Base-by-base conservation (phyloP, 345 rosid genomes). In the Gossypium arboreum region DNA sequence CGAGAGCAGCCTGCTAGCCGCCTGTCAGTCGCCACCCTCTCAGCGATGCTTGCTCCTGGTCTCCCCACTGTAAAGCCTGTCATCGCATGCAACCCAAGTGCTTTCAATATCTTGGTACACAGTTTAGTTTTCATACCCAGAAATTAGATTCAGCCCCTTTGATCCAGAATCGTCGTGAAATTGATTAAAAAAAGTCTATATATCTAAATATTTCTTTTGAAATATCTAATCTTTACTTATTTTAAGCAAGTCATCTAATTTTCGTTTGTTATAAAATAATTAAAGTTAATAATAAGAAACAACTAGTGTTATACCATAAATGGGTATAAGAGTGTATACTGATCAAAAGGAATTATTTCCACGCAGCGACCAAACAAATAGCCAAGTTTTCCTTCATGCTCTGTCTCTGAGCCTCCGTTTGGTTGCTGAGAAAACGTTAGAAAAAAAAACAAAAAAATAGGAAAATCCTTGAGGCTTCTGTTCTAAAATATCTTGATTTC, bases 51-150 rank as follows among this genome's bases (percentile, higher is more conserved):
- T 85, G 90, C 92, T 94, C 86, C 89, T 90, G 0, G 94, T 87
- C 66, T 91, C 97, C 54, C 89, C 92, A 41, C 97, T 92, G 92
- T 94, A 94, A 45, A 94, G 87, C 98, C 98, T 94, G 57, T 50
- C 7, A 77, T 58, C 79, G 80, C 34, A 69, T 54, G 5, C 29
- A 58, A 58, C 24, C 7, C 39, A 58, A 24, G 17, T 58, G 12
- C 39, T 58, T 48, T 58, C 12, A 34, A 34, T 34, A 56, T 55
- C 13, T 45, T 18, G 73, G 44, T 13, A 9, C 12, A 58, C 34
- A 34, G 41, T 58, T 58, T 58, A 58, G 34, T 24, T 58, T 24
- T 13, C 20, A 55, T 7, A n/a, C 34, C 43, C 18, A 59, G 63
- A 57, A 57, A 59, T 59, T 59, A 59, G 22, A 22, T 11, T 22